Evolutionary conservation across 768 basidiomycete species (phyloP).

Genomic region (Gymnopilus junonius): DNA sequence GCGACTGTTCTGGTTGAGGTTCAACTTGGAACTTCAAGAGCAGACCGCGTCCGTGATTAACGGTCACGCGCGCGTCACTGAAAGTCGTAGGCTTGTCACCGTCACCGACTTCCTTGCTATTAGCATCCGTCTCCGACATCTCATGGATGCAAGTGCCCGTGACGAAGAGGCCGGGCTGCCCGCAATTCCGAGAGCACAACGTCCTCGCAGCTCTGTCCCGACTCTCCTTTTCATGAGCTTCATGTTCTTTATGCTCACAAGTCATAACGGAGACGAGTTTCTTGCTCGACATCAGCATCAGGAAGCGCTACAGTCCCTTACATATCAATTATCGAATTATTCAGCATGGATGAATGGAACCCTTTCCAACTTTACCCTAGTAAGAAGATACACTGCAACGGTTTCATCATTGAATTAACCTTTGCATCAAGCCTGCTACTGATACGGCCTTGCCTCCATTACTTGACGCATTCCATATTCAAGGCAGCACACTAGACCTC

Average conservation of each 20-base stretch:
- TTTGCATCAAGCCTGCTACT: slow-evolving; percentile 23
- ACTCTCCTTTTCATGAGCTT: slow-evolving; percentile 77
- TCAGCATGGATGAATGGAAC: slow-evolving; percentile 78
- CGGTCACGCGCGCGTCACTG: not conserved
- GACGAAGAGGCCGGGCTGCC: slow-evolving; percentile 46
- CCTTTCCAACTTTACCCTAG: slow-evolving; percentile 66
- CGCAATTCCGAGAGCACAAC: slow-evolving; percentile 27
- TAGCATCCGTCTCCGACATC: not conserved
- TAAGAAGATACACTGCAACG: slow-evolving; percentile 25
- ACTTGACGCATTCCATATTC: slow-evolving; percentile 51
- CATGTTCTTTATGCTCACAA: slow-evolving; percentile 80
- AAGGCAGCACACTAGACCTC: slow-evolving; percentile 49
- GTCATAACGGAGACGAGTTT: slow-evolving; percentile 71
- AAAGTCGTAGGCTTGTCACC: not conserved
- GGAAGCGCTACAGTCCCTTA: slow-evolving; percentile 61
- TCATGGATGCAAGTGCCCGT: slow-evolving; percentile 29
- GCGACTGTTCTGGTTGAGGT: not conserved
- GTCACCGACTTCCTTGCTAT: not conserved
- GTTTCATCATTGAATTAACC: slow-evolving; percentile 22
- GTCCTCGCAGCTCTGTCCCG: slow-evolving; percentile 63
- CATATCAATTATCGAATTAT: slow-evolving; percentile 70
- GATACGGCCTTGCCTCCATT: slow-evolving; percentile 49
- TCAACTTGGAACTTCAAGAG: not conserved
- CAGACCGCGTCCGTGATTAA: not conserved
- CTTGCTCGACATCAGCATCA: slow-evolving; percentile 67